Evolutionary conservation across 257 asterid species (phyloP).

Genomic region (Solanum lignicaule): DNA sequence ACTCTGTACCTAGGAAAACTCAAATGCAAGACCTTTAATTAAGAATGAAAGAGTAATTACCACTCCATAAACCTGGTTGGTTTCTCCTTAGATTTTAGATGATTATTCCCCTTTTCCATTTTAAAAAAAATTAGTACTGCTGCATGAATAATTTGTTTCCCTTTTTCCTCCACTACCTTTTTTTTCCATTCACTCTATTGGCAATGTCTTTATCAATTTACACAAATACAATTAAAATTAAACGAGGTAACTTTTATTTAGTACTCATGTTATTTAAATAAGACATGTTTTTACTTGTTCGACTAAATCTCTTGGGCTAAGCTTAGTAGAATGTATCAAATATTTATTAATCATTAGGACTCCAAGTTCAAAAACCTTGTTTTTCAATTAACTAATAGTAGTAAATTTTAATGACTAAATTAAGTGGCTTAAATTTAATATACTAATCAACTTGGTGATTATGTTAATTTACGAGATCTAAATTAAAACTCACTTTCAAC

Average conservation of each 20-base stretch:
- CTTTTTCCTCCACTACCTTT: not conserved
- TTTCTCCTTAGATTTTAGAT: not conserved
- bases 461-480: not conserved
- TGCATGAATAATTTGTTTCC: not conserved
- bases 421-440: not conserved
- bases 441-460: not conserved
- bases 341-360: no score
- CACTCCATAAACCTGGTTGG: no score
- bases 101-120: not conserved
- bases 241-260: not conserved
- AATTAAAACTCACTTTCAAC: not conserved
- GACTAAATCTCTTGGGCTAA: not conserved
- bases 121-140: not conserved
- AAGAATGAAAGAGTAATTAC: no score
- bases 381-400: not conserved
- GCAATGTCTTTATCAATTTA: not conserved
- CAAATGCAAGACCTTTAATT: no score
- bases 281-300: not conserved
- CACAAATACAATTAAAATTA: not conserved
- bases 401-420: not conserved
- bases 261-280: not conserved
- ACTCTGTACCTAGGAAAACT: no score
- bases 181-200: not conserved
- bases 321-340: no score
- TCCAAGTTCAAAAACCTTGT: not conserved